These are phyloP conservation scores for Saprolegnia parasitica DNA, from an alignment of 352 stramenopile genomes.

Conservation along the genomic window DNA sequence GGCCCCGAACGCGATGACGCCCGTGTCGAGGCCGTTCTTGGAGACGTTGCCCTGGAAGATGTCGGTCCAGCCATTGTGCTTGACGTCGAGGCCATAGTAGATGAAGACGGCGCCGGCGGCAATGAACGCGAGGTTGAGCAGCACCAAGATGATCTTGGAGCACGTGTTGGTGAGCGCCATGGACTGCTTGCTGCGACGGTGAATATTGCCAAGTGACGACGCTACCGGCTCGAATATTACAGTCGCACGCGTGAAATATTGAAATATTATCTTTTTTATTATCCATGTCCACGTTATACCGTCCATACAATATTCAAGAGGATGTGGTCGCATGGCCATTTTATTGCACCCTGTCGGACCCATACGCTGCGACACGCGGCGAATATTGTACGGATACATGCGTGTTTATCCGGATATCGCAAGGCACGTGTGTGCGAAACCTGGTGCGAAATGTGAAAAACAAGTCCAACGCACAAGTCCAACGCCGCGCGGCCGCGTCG, in stretches of 20 bases:
- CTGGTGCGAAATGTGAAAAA: too few species aligned
- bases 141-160: constrained; percentile 42
- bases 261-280: neutral
- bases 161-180: constrained; percentile 23
- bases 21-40: constrained; percentile 41
- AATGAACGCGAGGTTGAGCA: constrained; percentile 70
- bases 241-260: too few species aligned
- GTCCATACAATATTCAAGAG: neutral
- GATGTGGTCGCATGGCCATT: neutral
- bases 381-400: too few species aligned
- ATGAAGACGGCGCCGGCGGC: constrained; percentile 57
- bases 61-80: constrained; percentile 66
- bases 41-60: constrained; percentile 63
- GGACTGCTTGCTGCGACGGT: neutral
- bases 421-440: too few species aligned
- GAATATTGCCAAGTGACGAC: too few species aligned
- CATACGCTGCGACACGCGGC: neutral
- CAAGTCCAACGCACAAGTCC: too few species aligned
- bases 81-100: constrained; percentile 49
- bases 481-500: too few species aligned
- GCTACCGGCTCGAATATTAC: too few species aligned
- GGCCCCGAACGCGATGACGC: constrained; percentile 45
- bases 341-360: constrained; percentile 1
- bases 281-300: neutral
- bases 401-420: too few species aligned